phyloP scores from a whole-genome alignment of 2,329 filamentous ascomycete species.

The Rutstroemia sp. region DNA sequence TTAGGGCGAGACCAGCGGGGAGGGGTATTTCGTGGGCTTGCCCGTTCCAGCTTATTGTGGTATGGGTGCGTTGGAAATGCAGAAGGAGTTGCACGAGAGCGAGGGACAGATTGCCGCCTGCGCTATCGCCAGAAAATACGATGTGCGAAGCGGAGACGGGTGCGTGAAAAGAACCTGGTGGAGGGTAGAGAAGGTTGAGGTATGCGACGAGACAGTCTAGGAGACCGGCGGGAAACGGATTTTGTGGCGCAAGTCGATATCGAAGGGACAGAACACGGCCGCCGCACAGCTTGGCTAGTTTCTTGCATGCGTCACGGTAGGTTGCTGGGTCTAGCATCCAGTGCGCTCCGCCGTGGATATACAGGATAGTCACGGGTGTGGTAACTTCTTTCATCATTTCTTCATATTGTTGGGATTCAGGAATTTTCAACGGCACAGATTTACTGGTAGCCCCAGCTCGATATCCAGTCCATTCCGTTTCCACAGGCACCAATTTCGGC shows the following conservation, averaged over 20 bases:
- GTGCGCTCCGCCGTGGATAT: conserved; percentile 43
- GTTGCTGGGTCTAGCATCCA: conserved; percentile 64
- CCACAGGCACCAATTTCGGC: conserved; percentile 49
- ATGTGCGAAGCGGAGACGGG: conserved; percentile 59
- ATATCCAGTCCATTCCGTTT: conserved; percentile 74
- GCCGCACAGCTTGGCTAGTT: conserved; percentile 58
- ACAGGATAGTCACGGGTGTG: neutral
- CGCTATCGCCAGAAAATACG: conserved; percentile 64
- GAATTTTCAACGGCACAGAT: conserved; percentile 45
- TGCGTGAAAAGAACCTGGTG: conserved; percentile 56
- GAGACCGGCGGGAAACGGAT: conserved; percentile 66
- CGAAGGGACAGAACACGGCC: conserved; percentile 59
- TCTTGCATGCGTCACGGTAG: conserved; percentile 51
- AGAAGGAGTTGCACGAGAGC: conserved; percentile 62
- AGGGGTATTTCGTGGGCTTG: conserved; percentile 47
- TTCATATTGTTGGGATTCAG: conserved; percentile 19
- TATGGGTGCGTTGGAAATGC: conserved; percentile 43
- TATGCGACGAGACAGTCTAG: conserved; percentile 69
- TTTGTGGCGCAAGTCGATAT: conserved; percentile 68
- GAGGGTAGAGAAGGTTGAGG: conserved; percentile 59
- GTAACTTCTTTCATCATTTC: neutral
- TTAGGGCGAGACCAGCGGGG: conserved; percentile 56
- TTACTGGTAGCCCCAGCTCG: conserved; percentile 45
- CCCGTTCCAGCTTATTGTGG: conserved; percentile 61
- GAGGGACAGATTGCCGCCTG: conserved; percentile 65